Base-by-base conservation (phyloP, 176 grass and related monocot species). In the Olyra latifolia region DNA sequence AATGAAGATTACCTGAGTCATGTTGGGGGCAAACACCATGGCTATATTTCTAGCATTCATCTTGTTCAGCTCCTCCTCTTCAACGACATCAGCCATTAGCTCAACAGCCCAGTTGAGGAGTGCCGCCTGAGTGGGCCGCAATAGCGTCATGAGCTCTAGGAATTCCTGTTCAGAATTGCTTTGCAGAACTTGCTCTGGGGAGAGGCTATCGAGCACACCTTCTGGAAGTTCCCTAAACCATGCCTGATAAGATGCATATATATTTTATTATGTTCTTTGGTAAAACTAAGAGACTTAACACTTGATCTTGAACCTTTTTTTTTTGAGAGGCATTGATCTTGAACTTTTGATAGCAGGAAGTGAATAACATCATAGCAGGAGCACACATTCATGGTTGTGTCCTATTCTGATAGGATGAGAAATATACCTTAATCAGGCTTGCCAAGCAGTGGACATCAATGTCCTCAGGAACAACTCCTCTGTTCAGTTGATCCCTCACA, bases 181-280 rank as follows among this genome's bases (percentile, higher is more conserved):
- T 66, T 89, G 80, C 49, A 95, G 88, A 42, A 98, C 90, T 76
- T 92, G 92, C 65, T 98, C 88, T 30, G 92, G 90, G 20, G 92
- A 98, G 45, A 98, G 92, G 22, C 74, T 71, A 49, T 98, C 95
- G 0, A 94, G 88, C 15, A 98, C 95, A 69, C 95, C 95, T 79
- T 91, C 92, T 83, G 92, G 92, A 57, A 98, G 92, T 89, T 98
- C 95, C 83, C 92, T 92, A 45, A 98, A 94, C 92, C 95, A 98
- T 52, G 95, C 90, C 92, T 94, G 81, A 41, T 38, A 56, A 79
- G 29, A 77, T 15, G 39, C 5, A 39, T 23, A 11, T 0, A 69
- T 49, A 32, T 75, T 77, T 46, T 4, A 86, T 54, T 81, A 22
- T 11, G 17, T 48, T 55, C 10, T 50, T 59, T 52, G 28, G 49